Percentiles rank a stretch among this genome's conserved stretches.
These are phyloP conservation scores for Hanseniaspora osmophila DNA, from an alignment of 805 yeast species.

Conservation along the genomic window DNA sequence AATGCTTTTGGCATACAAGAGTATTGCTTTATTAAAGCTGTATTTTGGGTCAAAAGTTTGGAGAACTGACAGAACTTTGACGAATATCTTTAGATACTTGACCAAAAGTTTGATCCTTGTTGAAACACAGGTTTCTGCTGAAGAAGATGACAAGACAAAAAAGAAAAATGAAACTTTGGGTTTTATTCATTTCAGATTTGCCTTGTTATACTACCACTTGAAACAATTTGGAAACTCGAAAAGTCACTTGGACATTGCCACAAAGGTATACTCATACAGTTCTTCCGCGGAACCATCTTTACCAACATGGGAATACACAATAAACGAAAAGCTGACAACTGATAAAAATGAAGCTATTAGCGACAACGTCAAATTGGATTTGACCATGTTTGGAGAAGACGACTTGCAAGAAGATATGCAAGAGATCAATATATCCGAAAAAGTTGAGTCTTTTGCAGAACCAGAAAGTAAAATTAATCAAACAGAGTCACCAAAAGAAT, in stretches of 20 bases:
- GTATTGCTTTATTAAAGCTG: slow-evolving; percentile 35
- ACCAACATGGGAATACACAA: slow-evolving; percentile 28
- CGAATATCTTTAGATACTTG: slow-evolving; percentile 23
- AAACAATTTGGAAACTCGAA: slow-evolving; percentile 30
- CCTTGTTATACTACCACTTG: slow-evolving; percentile 31
- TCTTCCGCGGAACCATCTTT: slow-evolving; percentile 30
- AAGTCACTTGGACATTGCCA: slow-evolving; percentile 29
- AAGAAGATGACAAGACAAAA: slow-evolving; percentile 19
- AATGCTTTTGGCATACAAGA: slow-evolving; percentile 24
- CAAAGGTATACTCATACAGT: slow-evolving; percentile 24
- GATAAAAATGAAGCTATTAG: slow-evolving; percentile 3
- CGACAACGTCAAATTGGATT: background rate
- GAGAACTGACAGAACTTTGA: slow-evolving; percentile 30
- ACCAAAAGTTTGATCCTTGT: slow-evolving; percentile 33
- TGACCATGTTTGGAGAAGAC: background rate
- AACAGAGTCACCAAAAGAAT: background rate
- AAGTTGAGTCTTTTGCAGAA: background rate
- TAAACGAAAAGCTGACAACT: slow-evolving; percentile 12
- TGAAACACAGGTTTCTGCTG: slow-evolving; percentile 32
- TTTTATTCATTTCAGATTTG: slow-evolving; percentile 33
- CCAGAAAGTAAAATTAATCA: too few species aligned
- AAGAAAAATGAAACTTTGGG: slow-evolving; percentile 26
- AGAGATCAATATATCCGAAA: too few species aligned
- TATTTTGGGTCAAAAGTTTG: slow-evolving; percentile 25
- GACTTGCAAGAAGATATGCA: background rate